These are phyloP conservation scores for Parastagonospora avenae DNA, from an alignment of 2,329 filamentous ascomycete species.

Conservation along the genomic window DNA sequence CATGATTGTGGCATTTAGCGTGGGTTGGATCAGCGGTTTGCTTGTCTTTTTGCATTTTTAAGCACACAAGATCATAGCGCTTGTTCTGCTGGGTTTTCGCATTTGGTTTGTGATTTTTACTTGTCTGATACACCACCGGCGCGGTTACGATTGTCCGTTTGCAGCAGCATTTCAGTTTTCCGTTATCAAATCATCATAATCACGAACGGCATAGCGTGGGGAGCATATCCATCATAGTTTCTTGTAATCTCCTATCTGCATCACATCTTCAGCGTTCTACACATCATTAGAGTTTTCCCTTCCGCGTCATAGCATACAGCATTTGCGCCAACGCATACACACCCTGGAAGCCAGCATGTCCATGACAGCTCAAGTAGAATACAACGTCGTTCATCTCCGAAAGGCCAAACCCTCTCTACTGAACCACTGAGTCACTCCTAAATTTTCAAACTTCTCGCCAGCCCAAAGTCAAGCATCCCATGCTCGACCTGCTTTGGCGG, in stretches of 20 bases:
- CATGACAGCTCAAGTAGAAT: slow-evolving; percentile 9
- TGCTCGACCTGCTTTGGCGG: slow-evolving; percentile 27
- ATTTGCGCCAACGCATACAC: slow-evolving; percentile 17
- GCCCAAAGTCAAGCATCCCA: slow-evolving; percentile 24
- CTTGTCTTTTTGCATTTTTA: slow-evolving; percentile 23
- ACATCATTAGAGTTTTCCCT: slow-evolving; percentile 12
- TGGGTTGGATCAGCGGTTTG: slow-evolving; percentile 31
- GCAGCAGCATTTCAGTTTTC: slow-evolving; percentile 18
- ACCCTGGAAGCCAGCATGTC: slow-evolving; percentile 15
- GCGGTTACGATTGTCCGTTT: slow-evolving; percentile 32
- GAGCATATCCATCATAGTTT: slow-evolving; percentile 23
- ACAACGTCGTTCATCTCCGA: slow-evolving; percentile 20
- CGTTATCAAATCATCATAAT: slow-evolving; percentile 13
- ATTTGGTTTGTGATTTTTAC: slow-evolving; percentile 7
- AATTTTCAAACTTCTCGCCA: slow-evolving; percentile 16
- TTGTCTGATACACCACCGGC: slow-evolving; percentile 25
- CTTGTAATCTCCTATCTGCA: slow-evolving; percentile 18
- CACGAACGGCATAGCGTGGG: slow-evolving; percentile 29
- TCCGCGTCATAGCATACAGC: slow-evolving; percentile 22
- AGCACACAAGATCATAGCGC: slow-evolving; percentile 36
- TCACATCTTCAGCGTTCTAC: slow-evolving; percentile 15
- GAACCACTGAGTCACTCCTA: slow-evolving; percentile 3
- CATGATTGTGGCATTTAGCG: slow-evolving; percentile 48
- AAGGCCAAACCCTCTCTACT: slow-evolving; percentile 18
- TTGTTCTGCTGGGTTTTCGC: slow-evolving; percentile 20